Evolutionary conservation across 1,139 yeast species (phyloP).

Genomic region (Yamadazyma diospyri): DNA sequence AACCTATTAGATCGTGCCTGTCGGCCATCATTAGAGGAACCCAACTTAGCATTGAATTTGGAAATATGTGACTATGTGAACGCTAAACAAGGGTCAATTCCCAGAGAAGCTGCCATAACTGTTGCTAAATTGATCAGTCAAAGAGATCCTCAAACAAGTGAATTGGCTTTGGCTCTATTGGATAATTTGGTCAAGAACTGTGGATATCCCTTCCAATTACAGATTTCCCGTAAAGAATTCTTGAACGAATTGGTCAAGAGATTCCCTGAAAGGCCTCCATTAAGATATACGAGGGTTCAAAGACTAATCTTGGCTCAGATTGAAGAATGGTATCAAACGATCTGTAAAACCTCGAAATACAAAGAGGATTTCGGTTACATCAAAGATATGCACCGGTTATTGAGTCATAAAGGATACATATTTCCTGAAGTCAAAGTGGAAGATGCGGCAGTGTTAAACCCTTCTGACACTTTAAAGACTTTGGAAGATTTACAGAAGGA

Average conservation of each 20-base stretch:
- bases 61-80: slow-evolving; percentile 94
- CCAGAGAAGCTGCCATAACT: slow-evolving; percentile 92
- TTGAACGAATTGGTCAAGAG: slow-evolving; percentile 87
- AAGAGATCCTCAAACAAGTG: slow-evolving; percentile 75
- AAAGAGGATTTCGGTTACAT: slow-evolving; percentile 90
- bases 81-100: slow-evolving; percentile 85
- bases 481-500: slow-evolving; percentile 89
- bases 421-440: slow-evolving; percentile 91
- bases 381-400: slow-evolving; percentile 91
- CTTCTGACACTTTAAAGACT: slow-evolving; percentile 84
- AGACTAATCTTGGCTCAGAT: slow-evolving; percentile 82
- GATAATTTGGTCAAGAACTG: slow-evolving; percentile 95
- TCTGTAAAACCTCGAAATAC: slow-evolving; percentile 85
- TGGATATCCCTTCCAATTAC: slow-evolving; percentile 95
- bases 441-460: slow-evolving; percentile 91
- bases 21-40: slow-evolving; percentile 78
- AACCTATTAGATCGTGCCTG: slow-evolving; percentile 71
- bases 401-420: slow-evolving; percentile 80
- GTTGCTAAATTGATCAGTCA: slow-evolving; percentile 82
- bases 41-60: slow-evolving; percentile 81
- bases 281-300: slow-evolving; percentile 79
- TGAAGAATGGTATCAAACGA: slow-evolving; percentile 97
- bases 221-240: slow-evolving; percentile 91
- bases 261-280: slow-evolving; percentile 94
- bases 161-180: slow-evolving; percentile 54